Percentiles rank a stretch among this genome's conserved stretches.
Conservation (phyloP, 371 early-diverging fungal species). For the Lichtheimia hyalospora region DNA sequence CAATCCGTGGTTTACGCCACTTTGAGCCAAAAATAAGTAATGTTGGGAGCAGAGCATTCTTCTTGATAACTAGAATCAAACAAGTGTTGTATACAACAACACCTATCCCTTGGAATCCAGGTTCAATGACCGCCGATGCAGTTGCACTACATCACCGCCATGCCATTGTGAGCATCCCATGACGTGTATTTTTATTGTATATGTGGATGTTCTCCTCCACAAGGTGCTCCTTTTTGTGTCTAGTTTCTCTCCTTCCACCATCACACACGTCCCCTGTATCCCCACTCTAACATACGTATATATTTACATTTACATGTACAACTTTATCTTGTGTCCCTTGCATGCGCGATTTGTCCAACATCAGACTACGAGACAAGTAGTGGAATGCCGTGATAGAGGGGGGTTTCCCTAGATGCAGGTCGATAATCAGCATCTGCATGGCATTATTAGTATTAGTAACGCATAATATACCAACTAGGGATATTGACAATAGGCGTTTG, state of each 20-base stretch:
- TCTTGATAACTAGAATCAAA: slow-evolving; percentile 10
- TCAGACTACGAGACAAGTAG: slow-evolving; percentile 32
- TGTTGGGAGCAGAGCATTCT: slow-evolving; percentile 3
- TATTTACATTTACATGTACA: too few relatives aligned
- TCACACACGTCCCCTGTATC: too few relatives aligned
- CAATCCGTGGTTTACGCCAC: slow-evolving; percentile 1
- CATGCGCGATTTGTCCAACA: slow-evolving; percentile 20
- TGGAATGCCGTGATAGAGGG: slow-evolving; percentile 41
- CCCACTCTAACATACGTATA: too few relatives aligned
- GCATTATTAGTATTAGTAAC: background rate
- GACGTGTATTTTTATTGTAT: too few relatives aligned
- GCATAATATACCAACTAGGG: slow-evolving; percentile 6
- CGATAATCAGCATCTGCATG: slow-evolving; percentile 30
- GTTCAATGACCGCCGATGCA: slow-evolving; percentile 25
- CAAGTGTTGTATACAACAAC: slow-evolving; percentile 30
- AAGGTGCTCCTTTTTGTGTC: too few relatives aligned
- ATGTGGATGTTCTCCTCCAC: too few relatives aligned
- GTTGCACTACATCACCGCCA: slow-evolving; percentile 17
- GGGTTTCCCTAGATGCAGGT: slow-evolving; percentile 37
- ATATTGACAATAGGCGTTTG: too few relatives aligned
- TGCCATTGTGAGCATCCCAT: too few relatives aligned
- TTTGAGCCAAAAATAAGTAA: slow-evolving; percentile 4
- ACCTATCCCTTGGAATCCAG: slow-evolving; percentile 30
- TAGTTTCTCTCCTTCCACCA: too few relatives aligned
- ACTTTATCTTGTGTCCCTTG: too few relatives aligned